Evolutionary conservation across 352 stramenopile genomes (phyloP).

Genomic region (Globisporangium barbulae): DNA sequence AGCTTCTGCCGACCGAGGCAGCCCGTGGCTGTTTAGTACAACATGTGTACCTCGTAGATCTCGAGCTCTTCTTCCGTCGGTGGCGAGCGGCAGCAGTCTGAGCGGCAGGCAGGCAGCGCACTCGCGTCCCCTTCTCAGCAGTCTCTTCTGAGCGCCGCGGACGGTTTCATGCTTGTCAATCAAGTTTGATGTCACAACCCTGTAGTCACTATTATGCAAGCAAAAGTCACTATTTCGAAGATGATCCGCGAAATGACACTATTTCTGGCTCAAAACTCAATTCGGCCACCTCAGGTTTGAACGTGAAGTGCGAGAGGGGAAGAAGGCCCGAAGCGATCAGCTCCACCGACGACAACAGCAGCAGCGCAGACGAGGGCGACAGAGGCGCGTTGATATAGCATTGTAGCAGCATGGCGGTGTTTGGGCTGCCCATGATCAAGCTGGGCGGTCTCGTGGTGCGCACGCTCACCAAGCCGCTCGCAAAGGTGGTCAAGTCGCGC

Average conservation of each 20-base stretch:
- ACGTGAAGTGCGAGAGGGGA: not conserved
- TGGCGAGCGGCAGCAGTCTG: too few relatives aligned
- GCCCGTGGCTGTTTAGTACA: too few relatives aligned
- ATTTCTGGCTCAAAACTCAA: not conserved
- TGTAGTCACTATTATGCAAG: too few relatives aligned
- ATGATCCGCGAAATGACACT: not conserved
- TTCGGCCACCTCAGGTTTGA: not conserved
- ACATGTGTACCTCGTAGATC: too few relatives aligned
- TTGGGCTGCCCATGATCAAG: slow-evolving; percentile 80
- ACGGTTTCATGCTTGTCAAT: slow-evolving; percentile 9
- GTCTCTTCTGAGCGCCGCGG: not conserved
- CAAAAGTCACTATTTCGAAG: not conserved
- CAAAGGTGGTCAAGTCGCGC: slow-evolving; percentile 88
- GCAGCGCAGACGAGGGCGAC: not conserved
- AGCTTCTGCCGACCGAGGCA: too few relatives aligned
- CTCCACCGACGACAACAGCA: not conserved
- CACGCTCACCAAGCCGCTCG: slow-evolving; percentile 83
- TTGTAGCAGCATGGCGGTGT: slow-evolving; percentile 16
- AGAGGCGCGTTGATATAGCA: not conserved
- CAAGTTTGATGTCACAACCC: not conserved
- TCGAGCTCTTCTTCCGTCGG: too few relatives aligned
- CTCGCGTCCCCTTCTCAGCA: not conserved
- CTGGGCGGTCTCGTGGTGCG: slow-evolving; percentile 75
- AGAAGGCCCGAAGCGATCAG: not conserved
- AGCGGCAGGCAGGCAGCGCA: too few relatives aligned